Evolutionary conservation across 495 filamentous ascomycete species (phyloP).

Genomic region (Xylaria castorea): DNA sequence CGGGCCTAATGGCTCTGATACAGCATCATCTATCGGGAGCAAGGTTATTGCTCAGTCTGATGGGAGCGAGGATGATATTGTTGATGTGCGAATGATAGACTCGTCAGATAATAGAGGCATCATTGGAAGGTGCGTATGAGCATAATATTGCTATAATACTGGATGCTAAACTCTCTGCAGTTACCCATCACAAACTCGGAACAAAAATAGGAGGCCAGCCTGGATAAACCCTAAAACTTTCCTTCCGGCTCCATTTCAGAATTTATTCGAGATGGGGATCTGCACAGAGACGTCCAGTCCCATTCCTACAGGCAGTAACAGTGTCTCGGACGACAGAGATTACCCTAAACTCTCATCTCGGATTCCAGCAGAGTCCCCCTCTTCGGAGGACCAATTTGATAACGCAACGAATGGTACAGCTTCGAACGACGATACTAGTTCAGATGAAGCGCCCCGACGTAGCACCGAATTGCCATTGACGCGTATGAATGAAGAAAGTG

Average conservation of each 20-base stretch:
- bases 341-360: constrained; percentile 66
- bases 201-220: constrained; percentile 46
- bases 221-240: constrained; percentile 55
- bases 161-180: constrained; percentile 17
- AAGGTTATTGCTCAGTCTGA: constrained; percentile 78
- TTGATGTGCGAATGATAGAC: constrained; percentile 87
- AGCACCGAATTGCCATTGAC: constrained; percentile 38
- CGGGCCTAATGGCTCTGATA: constrained; percentile 75
- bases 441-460: constrained; percentile 38
- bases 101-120: constrained; percentile 39
- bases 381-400: constrained; percentile 39
- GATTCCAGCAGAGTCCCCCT: constrained; percentile 29
- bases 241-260: constrained; percentile 62
- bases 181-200: not conserved
- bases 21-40: constrained; percentile 69
- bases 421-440: constrained; percentile 50
- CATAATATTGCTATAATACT: not conserved
- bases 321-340: constrained; percentile 59
- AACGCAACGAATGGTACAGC: constrained; percentile 38
- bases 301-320: constrained; percentile 70
- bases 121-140: constrained; percentile 36
- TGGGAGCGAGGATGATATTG: constrained; percentile 87
- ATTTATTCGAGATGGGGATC: constrained; percentile 73
- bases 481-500: constrained; percentile 61
- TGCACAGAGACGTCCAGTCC: constrained; percentile 55